Base-by-base conservation (phyloP, 2,329 filamentous ascomycete genomes). In the Pseudocercospora vitis region DNA sequence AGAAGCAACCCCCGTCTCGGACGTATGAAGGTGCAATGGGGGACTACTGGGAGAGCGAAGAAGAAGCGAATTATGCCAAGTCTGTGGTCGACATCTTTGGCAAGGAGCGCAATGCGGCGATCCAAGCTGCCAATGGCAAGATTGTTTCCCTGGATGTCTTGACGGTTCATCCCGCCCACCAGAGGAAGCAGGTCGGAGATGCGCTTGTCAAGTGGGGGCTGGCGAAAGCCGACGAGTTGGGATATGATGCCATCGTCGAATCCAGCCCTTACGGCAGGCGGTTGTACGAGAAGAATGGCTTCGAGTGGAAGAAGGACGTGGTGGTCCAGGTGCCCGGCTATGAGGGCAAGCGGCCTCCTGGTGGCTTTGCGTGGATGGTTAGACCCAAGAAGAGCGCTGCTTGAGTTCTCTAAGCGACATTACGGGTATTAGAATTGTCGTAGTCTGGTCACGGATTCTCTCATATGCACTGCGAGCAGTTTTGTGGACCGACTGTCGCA, bases 241-340 rank as follows among this genome's bases (percentile, higher is more conserved):
- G 62, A 0, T 52, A 66, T 6, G 62, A 64, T 32, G 59, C 65
- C 16, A 58, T 68, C 7, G 67, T 69, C 26, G 67, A 69, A 58
- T 65, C 63, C 46, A 65, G 62, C 19, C 47, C 57, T 14, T 65
- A 49, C 52, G 66, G 65, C 7, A 65, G 61, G 45, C 58, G 63
- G 1, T 48, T 67, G 39, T 69, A 69, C 35, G 57, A 65, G 60
- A 67, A 68, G 63, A 58, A 67, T 48, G 67, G 66, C 8, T 69
- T 64, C 44, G 55, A 62, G 5, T 68, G 65, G 45, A 45, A 63
- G 16, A 65, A 63, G 51, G 58, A 66, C 54, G 59, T 63, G 4
- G 47, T 50, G 4, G 31, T 63, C 4, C 42, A 54, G 11, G 50
- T 59, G n/a, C 56, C 58, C 12, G 55, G 32, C 16, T 62, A 61